These are phyloP conservation scores for Trichoderma koningii DNA, from an alignment of 2,329 filamentous ascomycete genomes.

Conservation along the genomic window DNA sequence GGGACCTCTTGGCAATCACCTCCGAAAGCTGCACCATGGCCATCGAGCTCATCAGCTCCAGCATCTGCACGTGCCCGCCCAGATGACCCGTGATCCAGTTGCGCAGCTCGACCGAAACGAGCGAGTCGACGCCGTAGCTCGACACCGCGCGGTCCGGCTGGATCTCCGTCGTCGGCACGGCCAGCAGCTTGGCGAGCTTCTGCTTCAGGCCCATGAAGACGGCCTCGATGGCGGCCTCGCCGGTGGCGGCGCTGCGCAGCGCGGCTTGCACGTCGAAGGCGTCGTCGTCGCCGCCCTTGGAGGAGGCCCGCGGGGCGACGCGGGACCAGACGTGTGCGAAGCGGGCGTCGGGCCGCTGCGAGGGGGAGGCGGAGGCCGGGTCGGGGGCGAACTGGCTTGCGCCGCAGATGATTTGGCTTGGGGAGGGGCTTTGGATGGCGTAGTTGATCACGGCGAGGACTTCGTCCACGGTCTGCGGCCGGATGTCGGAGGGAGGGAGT, in stretches of 20 bases:
- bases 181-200: conserved; percentile 23
- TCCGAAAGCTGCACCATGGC: conserved; percentile 24
- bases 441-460: conserved; percentile 24
- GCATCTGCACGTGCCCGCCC: conserved; percentile 22
- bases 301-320: background rate
- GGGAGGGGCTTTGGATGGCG: conserved; percentile 13
- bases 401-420: conserved; percentile 22
- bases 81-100: conserved; percentile 26
- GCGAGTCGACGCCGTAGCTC: conserved; percentile 27
- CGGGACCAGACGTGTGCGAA: conserved; percentile 26
- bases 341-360: conserved; percentile 15
- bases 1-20: conserved; percentile 25
- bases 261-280: conserved; percentile 20
- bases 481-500: background rate
- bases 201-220: conserved; percentile 24
- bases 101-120: conserved; percentile 25
- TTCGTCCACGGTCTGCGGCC: conserved; percentile 15
- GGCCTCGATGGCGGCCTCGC: conserved; percentile 14
- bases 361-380: background rate
- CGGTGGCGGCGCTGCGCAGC: background rate
- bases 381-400: conserved; percentile 1
- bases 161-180: conserved; percentile 20
- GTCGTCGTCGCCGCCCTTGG: conserved; percentile 13
- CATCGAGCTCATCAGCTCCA: conserved; percentile 26
- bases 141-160: conserved; percentile 26